phyloP scores from a whole-genome alignment of 2,329 filamentous ascomycete species.

The Sporothrix variecibatus region DNA sequence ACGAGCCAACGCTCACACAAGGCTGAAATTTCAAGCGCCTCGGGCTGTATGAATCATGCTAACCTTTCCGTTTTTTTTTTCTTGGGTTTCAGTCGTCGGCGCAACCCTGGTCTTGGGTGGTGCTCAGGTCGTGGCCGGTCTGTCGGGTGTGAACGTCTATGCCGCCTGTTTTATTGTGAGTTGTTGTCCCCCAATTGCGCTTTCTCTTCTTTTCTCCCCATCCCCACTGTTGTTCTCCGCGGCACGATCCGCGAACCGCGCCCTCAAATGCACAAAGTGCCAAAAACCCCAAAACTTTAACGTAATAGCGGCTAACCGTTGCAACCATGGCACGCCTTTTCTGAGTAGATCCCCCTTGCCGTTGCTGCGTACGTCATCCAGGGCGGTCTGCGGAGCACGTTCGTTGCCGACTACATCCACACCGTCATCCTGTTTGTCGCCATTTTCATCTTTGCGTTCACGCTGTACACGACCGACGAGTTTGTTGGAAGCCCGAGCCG shows the following conservation, averaged over 20 bases:
- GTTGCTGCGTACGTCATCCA: slow-evolving; percentile 45
- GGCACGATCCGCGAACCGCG: background rate
- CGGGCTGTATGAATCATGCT: slow-evolving; percentile 9
- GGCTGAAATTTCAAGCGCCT: background rate
- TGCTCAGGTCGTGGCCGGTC: slow-evolving; percentile 41
- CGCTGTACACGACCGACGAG: slow-evolving; percentile 36
- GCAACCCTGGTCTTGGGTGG: slow-evolving; percentile 44
- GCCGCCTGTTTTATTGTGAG: slow-evolving; percentile 41
- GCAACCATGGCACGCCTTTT: background rate
- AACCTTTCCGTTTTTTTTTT: background rate
- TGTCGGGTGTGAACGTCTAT: slow-evolving; percentile 47
- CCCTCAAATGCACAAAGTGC: background rate
- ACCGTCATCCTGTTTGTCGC: slow-evolving; percentile 44
- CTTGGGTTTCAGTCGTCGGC: slow-evolving; percentile 37
- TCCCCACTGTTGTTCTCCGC: slow-evolving; percentile 6
- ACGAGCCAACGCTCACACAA: background rate
- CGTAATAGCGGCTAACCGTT: slow-evolving; percentile 2
- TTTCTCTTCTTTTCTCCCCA: background rate
- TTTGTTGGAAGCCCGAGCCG: slow-evolving; percentile 38
- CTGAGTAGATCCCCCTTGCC: slow-evolving; percentile 39
- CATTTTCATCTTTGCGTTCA: slow-evolving; percentile 44
- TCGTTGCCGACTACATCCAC: slow-evolving; percentile 46
- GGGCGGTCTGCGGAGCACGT: slow-evolving; percentile 44
- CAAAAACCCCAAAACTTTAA: background rate
- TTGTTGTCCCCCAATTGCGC: background rate